Conservation (phyloP, 305 asterid species). For the Fraxinus sp. region DNA sequence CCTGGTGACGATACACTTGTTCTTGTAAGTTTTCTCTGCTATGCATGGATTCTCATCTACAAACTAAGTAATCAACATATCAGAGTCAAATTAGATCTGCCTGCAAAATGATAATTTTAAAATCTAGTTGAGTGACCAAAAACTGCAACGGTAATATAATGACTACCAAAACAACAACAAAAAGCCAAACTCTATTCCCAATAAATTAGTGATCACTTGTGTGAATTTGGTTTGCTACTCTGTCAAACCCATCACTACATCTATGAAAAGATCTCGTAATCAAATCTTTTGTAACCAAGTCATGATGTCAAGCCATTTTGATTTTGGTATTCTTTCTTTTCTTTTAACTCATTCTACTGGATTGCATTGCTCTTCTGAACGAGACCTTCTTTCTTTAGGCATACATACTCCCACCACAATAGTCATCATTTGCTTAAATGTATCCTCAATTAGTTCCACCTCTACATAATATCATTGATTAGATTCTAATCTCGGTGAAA, state of each 20-base stretch:
- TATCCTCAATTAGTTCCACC: neutral
- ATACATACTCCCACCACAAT: neutral
- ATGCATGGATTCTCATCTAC: constrained; percentile 15
- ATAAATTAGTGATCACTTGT: neutral
- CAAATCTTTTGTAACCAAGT: neutral
- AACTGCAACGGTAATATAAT: neutral
- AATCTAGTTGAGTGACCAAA: neutral
- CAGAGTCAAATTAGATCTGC: constrained; percentile 11
- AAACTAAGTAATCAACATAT: neutral
- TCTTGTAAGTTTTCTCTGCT: constrained; percentile 62
- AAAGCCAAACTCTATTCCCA: neutral
- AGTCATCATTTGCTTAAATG: neutral
- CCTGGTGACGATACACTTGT: constrained; percentile 78
- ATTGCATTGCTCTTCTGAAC: neutral
- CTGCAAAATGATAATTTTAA: neutral
- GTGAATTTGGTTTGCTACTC: neutral
- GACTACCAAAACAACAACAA: neutral
- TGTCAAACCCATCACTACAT: neutral
- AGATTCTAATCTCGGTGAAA: neutral
- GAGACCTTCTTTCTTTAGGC: neutral
- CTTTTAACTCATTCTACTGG: neutral
- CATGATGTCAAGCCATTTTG: neutral
- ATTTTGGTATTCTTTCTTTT: neutral
- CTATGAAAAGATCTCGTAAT: neutral
- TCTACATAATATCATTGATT: neutral